Evolutionary conservation across 2,329 filamentous ascomycete species (phyloP), one percentile per base, ranked within the genome.

Genomic region (Claviceps sp.): DNA sequence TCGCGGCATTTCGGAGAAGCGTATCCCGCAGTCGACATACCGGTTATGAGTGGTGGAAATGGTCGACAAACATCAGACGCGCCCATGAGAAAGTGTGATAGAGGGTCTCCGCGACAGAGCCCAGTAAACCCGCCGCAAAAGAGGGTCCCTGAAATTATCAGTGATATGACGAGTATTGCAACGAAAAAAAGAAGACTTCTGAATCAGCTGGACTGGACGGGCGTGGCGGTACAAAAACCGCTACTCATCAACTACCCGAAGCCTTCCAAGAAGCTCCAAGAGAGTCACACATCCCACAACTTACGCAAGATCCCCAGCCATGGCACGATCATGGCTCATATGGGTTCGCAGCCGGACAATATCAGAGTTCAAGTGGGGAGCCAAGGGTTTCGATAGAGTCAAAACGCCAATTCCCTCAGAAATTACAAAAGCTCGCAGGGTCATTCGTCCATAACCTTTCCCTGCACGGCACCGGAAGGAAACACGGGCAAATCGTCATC

Each of bases 201-300:
- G 17, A 49, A 60, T 10, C 61, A 59, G 43, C 51, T 47, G 11
- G 61, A 65, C 37, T 69, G 66, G 65, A 61, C 60, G 0, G 64
- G 67, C 3, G 54, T 67, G 6, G 54, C 53, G 17, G 48, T 64
- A 11, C 65, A 68, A 46, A 68, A 65, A 47, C 56, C 61, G 8
- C 54, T 65, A 14, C 44, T 54, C 1, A 52, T 59, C 7, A 54
- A 60, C 11, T 61, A 59, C 44, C 52, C 59, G 5, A 54, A 54
- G 46, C 54, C 56, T 22, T 53, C 40, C 38, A 53, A 53, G 37
- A 48, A 48, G 45, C 40, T 53, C 11, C 48, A 41, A n/a, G 48
- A 42, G 22, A 51, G 41, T 45, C 38, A 45, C 41, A 19, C 34
- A 30, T 45, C 22, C 22, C 53, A 38, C 22, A 51, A 51, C 13